A percentile compares a stretch with the other conserved stretches of the same genome.
Conservation (phyloP, 2,329 filamentous ascomycete species). For the Karstenula rhodostoma region DNA sequence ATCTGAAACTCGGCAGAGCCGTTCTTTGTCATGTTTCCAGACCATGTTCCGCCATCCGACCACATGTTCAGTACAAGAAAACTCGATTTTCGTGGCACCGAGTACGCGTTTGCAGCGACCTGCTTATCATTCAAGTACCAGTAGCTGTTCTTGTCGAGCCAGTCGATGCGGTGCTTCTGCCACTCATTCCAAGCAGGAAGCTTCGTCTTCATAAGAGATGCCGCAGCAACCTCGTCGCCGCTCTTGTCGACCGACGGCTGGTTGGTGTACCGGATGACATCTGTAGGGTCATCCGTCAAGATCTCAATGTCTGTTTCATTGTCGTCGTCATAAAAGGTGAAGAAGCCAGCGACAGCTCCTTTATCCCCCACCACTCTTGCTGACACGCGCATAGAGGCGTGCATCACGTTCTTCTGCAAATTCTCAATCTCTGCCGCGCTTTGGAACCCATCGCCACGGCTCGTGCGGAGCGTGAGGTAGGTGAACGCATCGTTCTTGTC, state of each 20-base stretch:
- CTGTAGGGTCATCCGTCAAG: constrained; percentile 56
- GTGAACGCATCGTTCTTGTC: constrained; percentile 40
- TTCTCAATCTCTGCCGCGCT: constrained; percentile 60
- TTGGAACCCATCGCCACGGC: constrained; percentile 53
- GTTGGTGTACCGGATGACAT: constrained; percentile 64
- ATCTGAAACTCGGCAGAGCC: constrained; percentile 65
- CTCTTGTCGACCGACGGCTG: constrained; percentile 62
- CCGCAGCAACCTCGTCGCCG: constrained; percentile 55
- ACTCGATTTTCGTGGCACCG: constrained; percentile 62
- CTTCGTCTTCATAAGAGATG: constrained; percentile 59
- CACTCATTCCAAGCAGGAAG: constrained; percentile 63
- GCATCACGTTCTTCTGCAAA: constrained; percentile 53
- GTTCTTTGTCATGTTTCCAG: constrained; percentile 64
- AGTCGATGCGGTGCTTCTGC: constrained; percentile 68
- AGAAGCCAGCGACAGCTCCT: constrained; percentile 65
- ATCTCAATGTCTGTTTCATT: constrained; percentile 65
- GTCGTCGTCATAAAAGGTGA: constrained; percentile 57
- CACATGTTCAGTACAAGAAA: constrained; percentile 67
- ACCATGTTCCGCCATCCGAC: constrained; percentile 68
- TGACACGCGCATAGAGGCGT: constrained; percentile 58
- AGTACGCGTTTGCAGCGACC: constrained; percentile 63
- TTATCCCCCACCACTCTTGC: constrained; percentile 55
- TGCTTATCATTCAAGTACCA: constrained; percentile 65
- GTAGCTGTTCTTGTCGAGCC: constrained; percentile 61
- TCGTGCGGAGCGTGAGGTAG: constrained; percentile 58